Conservation (phyloP, 352 stramenopile genomes). For the Globisporangium spiculum region DNA sequence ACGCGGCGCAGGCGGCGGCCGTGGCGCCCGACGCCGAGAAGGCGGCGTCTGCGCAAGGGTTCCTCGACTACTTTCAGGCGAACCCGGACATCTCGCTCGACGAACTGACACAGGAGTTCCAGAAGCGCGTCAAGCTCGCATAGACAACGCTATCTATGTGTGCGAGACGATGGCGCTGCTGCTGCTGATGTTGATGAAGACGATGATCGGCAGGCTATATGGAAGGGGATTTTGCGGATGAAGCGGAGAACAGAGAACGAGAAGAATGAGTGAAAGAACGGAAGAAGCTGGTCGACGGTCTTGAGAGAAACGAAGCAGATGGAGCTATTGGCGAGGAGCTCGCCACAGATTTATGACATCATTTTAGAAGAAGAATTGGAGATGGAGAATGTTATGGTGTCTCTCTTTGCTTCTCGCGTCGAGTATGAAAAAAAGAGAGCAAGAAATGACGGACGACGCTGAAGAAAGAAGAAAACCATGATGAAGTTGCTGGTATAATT, state of each 20-base stretch:
- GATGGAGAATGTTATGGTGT: background rate
- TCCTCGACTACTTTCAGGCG: constrained; percentile 68
- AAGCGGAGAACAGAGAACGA: background rate
- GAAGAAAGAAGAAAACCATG: background rate
- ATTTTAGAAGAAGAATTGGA: constrained; percentile 4
- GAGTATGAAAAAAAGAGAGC: background rate
- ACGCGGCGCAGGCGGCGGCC: constrained; percentile 34
- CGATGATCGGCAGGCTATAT: background rate
- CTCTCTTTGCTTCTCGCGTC: background rate
- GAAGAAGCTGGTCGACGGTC: background rate
- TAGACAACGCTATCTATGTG: constrained; percentile 15
- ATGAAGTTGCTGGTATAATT: background rate
- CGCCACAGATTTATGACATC: background rate
- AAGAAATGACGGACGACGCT: background rate
- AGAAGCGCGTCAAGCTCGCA: constrained; percentile 62
- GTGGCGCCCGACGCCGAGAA: constrained; percentile 21
- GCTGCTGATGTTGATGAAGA: background rate
- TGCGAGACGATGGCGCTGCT: background rate
- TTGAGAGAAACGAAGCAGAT: background rate
- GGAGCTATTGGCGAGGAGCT: background rate
- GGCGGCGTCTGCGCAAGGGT: constrained; percentile 52
- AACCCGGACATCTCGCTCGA: constrained; percentile 69
- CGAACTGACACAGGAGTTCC: constrained; percentile 71
- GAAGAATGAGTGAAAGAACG: background rate
- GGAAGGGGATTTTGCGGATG: background rate